Base-by-base conservation (phyloP, 2,329 filamentous ascomycete genomes). In the Davidsoniella neocaledoniae region DNA sequence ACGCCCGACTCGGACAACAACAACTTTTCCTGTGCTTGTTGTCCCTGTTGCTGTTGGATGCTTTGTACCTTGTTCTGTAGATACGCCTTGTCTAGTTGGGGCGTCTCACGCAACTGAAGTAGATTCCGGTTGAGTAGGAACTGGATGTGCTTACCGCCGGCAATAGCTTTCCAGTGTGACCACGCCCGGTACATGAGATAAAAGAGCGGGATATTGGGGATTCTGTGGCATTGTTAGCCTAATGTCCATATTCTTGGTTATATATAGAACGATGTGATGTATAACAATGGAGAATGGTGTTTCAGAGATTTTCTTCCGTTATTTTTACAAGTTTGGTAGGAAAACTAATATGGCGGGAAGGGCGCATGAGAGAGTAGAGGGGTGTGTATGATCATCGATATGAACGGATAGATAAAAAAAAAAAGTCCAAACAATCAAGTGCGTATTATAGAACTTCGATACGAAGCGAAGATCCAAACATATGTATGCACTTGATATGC, bases 171-270 rank as follows among this genome's bases (percentile, higher is more conserved):
- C 78, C 84, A 94, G 64, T 94, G 86, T 17, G 85, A 93, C 82
- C 84, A 96, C 23, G 86, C 83, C 55, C 91, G 77, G 68, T 93
- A 98, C 16, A 77, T 77, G 39, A 96, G 75, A 64, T 96, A 98
- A 70, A 96, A 96, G 70, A 96, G 96, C 16, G 91, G 91, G 10
- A 98, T 70, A 62, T 98, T 95, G 36, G 90, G 88, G 55, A 95
- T 74, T 54, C 86, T 93, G 56, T 14, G 16, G 19, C 33, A 29
- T 19, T 41, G 43, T 50, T 42, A 50, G 48, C 17, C 38, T 17
- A 19, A 19, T 41, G 25, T 38, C 36, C 23, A 19, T 36, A 9
- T 38, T 46, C 23, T 38, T 25, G 6, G 21, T 33, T n/a, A 19
- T 46, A 19, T 25, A 45, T 10, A n/a, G 12, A 14, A 23, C 2